Evolutionary conservation across 2,329 filamentous ascomycete species (phyloP).

Genomic region (Phaeophleospora eucalypticola): DNA sequence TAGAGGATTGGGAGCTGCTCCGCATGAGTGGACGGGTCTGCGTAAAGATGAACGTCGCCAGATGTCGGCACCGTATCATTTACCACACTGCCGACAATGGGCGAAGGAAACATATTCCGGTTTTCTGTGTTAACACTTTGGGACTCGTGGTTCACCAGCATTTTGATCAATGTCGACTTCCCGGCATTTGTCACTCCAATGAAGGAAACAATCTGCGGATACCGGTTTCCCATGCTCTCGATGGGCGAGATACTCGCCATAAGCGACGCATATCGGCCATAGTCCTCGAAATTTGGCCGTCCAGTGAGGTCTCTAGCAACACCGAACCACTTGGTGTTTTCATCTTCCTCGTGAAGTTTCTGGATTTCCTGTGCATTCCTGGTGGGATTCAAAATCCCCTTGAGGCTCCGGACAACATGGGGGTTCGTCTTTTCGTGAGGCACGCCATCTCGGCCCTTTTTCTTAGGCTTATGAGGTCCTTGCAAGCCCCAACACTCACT

Average conservation of each 20-base stretch:
- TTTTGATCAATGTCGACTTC: constrained; percentile 49
- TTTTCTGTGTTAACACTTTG: constrained; percentile 27
- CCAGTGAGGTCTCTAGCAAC: constrained; percentile 30
- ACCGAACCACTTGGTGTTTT: constrained; percentile 39
- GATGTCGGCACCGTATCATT: constrained; percentile 44
- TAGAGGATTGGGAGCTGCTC: constrained; percentile 43
- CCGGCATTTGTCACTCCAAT: constrained; percentile 40
- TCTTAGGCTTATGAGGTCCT: constrained; percentile 32
- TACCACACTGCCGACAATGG: constrained; percentile 43
- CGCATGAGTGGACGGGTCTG: constrained; percentile 43
- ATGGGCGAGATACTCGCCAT: constrained; percentile 36
- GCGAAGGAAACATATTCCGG: constrained; percentile 34
- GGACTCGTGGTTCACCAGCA: constrained; percentile 42
- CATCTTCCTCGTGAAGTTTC: constrained; percentile 35
- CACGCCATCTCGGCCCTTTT: constrained; percentile 32
- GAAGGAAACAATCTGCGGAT: constrained; percentile 34
- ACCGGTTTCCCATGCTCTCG: constrained; percentile 25
- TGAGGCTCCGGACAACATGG: constrained; percentile 26
- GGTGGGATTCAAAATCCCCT: constrained; percentile 27
- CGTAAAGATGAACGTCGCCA: constrained; percentile 51
- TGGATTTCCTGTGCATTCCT: constrained; percentile 30
- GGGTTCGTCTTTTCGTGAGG: constrained; percentile 37
- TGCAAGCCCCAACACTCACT: constrained; percentile 32
- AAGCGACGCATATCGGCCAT: constrained; percentile 44
- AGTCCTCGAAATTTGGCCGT: constrained; percentile 38